Evolutionary conservation across 176 grass and related monocot genomes (phyloP), one percentile per base, ranked within the genome.

Genomic region (Musa itinerans): DNA sequence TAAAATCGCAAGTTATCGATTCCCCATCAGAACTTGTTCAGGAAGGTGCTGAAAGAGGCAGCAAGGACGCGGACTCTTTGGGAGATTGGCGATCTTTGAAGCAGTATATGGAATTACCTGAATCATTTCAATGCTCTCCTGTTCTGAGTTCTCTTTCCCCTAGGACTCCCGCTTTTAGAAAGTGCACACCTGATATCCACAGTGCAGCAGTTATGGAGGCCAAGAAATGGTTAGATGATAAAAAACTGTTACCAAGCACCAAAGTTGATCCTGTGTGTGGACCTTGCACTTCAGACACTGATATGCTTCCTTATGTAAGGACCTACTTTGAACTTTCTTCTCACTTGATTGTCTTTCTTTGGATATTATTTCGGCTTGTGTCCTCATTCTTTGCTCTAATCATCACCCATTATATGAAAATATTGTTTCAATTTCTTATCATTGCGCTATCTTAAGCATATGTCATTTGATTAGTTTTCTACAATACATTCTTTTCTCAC

Each of bases 211-310:
- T 94, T 78, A 85, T 77, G 69, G 95, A 99, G 82, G 91, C 96
- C 76, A 99, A 94, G 81, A 99, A 92, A 88, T 99, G 96, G 96
- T 63, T 94, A 70, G 84, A 91, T 73, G 96, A 92, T 78, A 99
- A 94, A 85, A 99, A 83, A 52, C 84, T 83, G 66, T 10, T 52
- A 68, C 74, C 21, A 67, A 85, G 53, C 71, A 76, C 63, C 54
- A 52, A 83, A 73, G 72, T 72, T 21, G 57, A 54, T 79, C 79
- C 23, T 54, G 11, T 26, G 52, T 1, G 10, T 73, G 80, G 71
- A 81, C 58, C 71, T 75, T 75, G 54, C 68, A 3, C 7, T 81
- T 83, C 51, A 9, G 61, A 72, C 11, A 78, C 9, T 23, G 58
- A 76, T 76, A 64, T 76, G 74, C 34, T 64, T 25, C 54, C 63